Evolutionary conservation across 2,329 filamentous ascomycete genomes (phyloP).

Genomic region (Paraphoma chrysanthemicola): DNA sequence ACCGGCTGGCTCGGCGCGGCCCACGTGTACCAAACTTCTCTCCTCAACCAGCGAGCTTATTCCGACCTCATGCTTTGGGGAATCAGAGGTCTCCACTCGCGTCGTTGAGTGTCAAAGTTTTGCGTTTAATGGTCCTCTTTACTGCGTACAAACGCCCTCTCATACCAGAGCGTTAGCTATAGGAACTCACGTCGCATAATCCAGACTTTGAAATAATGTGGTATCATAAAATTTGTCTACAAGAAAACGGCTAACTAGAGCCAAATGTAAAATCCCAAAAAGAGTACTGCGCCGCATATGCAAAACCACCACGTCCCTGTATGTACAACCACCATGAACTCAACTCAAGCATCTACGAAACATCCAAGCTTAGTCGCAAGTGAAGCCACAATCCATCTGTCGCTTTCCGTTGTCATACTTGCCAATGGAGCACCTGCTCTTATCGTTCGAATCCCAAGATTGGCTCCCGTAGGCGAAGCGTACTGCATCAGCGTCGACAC

Average conservation of each 20-base stretch:
- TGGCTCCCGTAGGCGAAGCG: conserved; percentile 7
- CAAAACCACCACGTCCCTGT: too few relatives aligned
- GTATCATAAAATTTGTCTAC: not conserved
- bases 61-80: not conserved
- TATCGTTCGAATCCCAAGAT: conserved; percentile 10
- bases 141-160: too few relatives aligned
- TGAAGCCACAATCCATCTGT: conserved; percentile 13
- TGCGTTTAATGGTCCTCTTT: too few relatives aligned
- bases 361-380: not conserved
- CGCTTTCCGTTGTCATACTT: conserved; percentile 10
- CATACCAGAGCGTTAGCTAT: not conserved
- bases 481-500: conserved; percentile 6
- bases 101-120: too few relatives aligned
- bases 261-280: not conserved
- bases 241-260: not conserved
- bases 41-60: not conserved
- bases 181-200: not conserved
- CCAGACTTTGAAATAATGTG: not conserved
- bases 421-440: conserved; percentile 4
- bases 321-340: too few relatives aligned
- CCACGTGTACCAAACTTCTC: not conserved
- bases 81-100: too few relatives aligned
- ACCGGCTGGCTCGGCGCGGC: not conserved
- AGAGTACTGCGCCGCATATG: too few relatives aligned
- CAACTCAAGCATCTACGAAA: too few relatives aligned